These are phyloP conservation scores for Lentinula lateritia DNA, from an alignment of 768 basidiomycete genomes.

Conservation along the genomic window DNA sequence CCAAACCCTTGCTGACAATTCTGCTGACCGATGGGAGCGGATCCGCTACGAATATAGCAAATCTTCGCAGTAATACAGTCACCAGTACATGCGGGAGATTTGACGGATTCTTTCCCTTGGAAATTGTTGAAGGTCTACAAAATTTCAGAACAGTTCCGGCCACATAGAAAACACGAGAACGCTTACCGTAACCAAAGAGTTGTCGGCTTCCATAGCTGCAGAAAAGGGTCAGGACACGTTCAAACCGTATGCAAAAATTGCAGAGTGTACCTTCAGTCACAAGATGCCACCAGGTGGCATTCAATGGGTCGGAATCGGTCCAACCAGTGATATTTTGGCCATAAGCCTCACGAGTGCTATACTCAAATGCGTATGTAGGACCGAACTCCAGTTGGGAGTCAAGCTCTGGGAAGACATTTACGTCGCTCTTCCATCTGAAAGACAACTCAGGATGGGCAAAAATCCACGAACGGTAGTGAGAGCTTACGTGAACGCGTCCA, in stretches of 20 bases:
- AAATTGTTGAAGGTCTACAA: slow-evolving; percentile 57
- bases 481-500: slow-evolving; percentile 73
- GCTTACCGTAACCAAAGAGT: slow-evolving; percentile 53
- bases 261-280: slow-evolving; percentile 60
- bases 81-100: slow-evolving; percentile 49
- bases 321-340: slow-evolving; percentile 53
- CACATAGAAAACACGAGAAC: not conserved
- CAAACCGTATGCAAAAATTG: not conserved
- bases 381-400: slow-evolving; percentile 52
- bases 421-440: slow-evolving; percentile 59
- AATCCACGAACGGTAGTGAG: not conserved
- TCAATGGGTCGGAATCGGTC: slow-evolving; percentile 49
- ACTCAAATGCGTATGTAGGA: slow-evolving; percentile 62
- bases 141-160: not conserved
- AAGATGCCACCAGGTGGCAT: slow-evolving; percentile 80
- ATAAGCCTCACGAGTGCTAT: slow-evolving; percentile 65
- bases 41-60: slow-evolving; percentile 75
- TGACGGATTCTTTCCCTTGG: slow-evolving; percentile 66
- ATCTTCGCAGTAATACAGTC: slow-evolving; percentile 63
- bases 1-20: slow-evolving; percentile 63
- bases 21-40: slow-evolving; percentile 49
- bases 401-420: slow-evolving; percentile 50
- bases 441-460: not conserved
- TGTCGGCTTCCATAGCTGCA: slow-evolving; percentile 53
- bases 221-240: not conserved